Evolutionary conservation across 2,329 filamentous ascomycete species (phyloP).

Genomic region (Xylaria sp.): DNA sequence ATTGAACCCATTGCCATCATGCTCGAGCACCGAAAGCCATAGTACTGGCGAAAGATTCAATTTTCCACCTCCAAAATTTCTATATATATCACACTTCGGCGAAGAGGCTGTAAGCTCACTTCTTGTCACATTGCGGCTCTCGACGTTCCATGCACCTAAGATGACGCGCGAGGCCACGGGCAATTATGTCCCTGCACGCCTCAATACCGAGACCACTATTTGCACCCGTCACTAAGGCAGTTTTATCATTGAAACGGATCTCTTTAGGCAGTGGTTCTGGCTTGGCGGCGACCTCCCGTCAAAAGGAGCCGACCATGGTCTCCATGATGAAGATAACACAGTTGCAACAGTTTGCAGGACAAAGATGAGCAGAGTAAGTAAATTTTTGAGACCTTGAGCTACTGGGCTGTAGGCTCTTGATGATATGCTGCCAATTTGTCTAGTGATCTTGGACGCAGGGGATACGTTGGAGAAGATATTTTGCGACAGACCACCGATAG

Average conservation of each 20-base stretch:
- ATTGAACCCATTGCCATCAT: slow-evolving; percentile 12
- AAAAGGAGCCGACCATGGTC: too few relatives aligned
- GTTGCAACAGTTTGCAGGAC: too few relatives aligned
- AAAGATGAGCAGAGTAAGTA: too few relatives aligned
- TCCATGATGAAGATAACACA: too few relatives aligned
- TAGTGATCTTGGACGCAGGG: too few relatives aligned
- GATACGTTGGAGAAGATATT: too few relatives aligned
- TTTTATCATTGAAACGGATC: not conserved
- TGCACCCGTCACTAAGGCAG: slow-evolving; percentile 10
- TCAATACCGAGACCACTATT: slow-evolving; percentile 28
- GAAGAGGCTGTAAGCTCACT: not conserved
- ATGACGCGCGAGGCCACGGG: slow-evolving; percentile 22
- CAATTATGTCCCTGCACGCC: slow-evolving; percentile 21
- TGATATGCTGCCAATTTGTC: too few relatives aligned
- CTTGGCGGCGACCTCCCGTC: not conserved
- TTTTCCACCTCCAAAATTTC: slow-evolving; percentile 30
- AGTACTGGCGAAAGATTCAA: slow-evolving; percentile 27
- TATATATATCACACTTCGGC: slow-evolving; percentile 5
- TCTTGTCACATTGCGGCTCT: slow-evolving; percentile 16
- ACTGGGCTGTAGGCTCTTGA: too few relatives aligned
- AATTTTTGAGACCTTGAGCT: too few relatives aligned
- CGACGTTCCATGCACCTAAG: slow-evolving; percentile 17
- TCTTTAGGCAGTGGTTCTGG: slow-evolving; percentile 3
- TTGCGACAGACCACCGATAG: too few relatives aligned
- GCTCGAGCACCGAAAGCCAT: slow-evolving; percentile 20